Conservation (phyloP, 768 basidiomycete species). For the Mycena epipterygia region DNA sequence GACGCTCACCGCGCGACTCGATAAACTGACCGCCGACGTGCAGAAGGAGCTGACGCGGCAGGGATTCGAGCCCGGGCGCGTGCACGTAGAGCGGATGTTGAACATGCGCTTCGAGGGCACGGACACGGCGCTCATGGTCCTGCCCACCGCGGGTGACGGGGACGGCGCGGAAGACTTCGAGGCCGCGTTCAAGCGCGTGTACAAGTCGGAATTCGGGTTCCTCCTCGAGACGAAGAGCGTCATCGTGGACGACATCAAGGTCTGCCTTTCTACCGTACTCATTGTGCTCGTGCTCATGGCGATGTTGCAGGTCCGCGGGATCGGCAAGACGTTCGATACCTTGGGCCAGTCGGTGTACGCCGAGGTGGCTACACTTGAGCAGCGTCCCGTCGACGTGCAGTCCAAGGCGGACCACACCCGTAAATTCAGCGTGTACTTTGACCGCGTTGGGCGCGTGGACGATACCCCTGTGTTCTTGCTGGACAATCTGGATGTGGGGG, state of each 20-base stretch:
- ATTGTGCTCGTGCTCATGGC: background rate
- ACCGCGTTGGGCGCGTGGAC: constrained; percentile 78
- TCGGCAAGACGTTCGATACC: constrained; percentile 90
- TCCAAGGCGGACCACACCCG: constrained; percentile 62
- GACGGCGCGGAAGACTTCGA: constrained; percentile 81
- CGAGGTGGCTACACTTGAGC: constrained; percentile 72
- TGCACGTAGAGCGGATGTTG: constrained; percentile 84
- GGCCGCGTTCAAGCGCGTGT: constrained; percentile 81
- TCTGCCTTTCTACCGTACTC: constrained; percentile 42
- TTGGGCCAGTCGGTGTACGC: constrained; percentile 84
- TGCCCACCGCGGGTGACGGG: constrained; percentile 61
- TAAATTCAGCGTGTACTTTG: constrained; percentile 82
- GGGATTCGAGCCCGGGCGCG: constrained; percentile 83
- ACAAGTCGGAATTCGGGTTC: constrained; percentile 94
- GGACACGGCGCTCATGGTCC: constrained; percentile 92
- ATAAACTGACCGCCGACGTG: constrained; percentile 76
- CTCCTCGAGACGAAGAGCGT: constrained; percentile 86
- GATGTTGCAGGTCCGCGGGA: constrained; percentile 80
- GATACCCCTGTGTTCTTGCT: constrained; percentile 88
- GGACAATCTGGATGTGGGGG: constrained; percentile 74
- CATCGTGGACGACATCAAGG: constrained; percentile 94
- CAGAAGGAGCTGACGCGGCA: constrained; percentile 77
- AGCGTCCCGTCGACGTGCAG: constrained; percentile 53
- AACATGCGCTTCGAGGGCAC: constrained; percentile 96
- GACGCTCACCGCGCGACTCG: constrained; percentile 73